phyloP scores from a whole-genome alignment of 257 asterid genomes.

The Lithospermum erythrorhizon region DNA sequence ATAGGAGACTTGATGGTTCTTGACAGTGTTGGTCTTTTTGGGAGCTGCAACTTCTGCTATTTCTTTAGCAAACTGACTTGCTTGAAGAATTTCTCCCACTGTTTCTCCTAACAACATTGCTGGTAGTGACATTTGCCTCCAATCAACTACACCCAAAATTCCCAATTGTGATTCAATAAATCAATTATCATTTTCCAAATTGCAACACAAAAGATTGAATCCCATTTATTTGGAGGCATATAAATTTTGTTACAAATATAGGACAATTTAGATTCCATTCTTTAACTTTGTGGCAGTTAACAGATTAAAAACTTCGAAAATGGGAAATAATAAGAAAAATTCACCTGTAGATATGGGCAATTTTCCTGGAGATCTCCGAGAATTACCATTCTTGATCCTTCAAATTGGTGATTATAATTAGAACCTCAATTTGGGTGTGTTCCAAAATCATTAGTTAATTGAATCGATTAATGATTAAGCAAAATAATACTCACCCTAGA shows the following conservation, averaged over 20 bases:
- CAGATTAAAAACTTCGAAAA: too few relatives aligned
- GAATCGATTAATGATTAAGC: neutral
- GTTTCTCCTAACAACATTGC: slow-evolving; percentile 93
- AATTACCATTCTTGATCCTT: slow-evolving; percentile 47
- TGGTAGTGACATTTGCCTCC: slow-evolving; percentile 76
- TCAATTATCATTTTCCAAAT: too few relatives aligned
- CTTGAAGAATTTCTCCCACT: slow-evolving; percentile 62
- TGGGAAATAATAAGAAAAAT: neutral
- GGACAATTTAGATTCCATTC: too few relatives aligned
- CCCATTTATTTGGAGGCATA: too few relatives aligned
- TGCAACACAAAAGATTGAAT: too few relatives aligned
- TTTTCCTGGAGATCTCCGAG: slow-evolving; percentile 60
- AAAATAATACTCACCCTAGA: too few relatives aligned
- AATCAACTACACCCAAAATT: slow-evolving; percentile 36
- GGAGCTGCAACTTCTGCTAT: slow-evolving; percentile 41
- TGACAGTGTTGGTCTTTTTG: neutral
- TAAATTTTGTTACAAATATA: too few relatives aligned
- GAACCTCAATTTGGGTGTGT: neutral
- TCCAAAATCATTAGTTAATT: neutral
- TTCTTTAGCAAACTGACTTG: slow-evolving; percentile 58
- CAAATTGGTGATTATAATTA: neutral
- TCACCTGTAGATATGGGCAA: slow-evolving; percentile 50
- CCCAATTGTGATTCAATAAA: neutral
- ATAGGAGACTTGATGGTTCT: neutral
- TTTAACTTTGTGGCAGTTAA: too few relatives aligned